Conservation (phyloP, 805 yeast species). For the Candida tibetensis region DNA sequence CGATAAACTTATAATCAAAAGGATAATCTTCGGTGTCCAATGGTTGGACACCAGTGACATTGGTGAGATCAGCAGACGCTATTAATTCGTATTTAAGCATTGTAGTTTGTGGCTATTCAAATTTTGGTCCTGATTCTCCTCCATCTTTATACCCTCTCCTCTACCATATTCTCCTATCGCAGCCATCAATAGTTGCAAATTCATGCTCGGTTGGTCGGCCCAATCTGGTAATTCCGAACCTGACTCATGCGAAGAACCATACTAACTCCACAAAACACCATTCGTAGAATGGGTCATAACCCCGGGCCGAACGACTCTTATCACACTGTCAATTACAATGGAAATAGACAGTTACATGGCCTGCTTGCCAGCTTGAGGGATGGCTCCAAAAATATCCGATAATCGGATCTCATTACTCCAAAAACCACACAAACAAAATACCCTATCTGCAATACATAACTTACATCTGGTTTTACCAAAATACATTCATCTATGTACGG, state of each 20-base stretch:
- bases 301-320: background rate
- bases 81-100: constrained; percentile 2
- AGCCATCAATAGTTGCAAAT: constrained; percentile 1
- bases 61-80: constrained; percentile 5
- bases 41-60: constrained; percentile 7
- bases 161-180: too few relatives aligned
- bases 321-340: too few relatives aligned
- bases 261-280: background rate
- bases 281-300: background rate
- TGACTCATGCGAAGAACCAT: background rate
- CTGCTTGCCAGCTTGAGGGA: constrained; percentile 31
- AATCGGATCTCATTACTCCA: too few relatives aligned
- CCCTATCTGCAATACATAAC: too few relatives aligned
- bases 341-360: background rate
- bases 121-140: too few relatives aligned
- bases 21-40: constrained; percentile 6
- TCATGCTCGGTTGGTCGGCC: background rate
- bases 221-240: background rate
- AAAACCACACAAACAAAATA: too few relatives aligned
- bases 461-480: too few relatives aligned
- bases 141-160: too few relatives aligned
- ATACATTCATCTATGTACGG: background rate
- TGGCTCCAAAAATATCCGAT: constrained; percentile 22
- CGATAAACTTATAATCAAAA: constrained; percentile 7
- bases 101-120: background rate